Base-by-base conservation (phyloP, 768 basidiomycete genomes). In the Holtermanniella nyarrowii region DNA sequence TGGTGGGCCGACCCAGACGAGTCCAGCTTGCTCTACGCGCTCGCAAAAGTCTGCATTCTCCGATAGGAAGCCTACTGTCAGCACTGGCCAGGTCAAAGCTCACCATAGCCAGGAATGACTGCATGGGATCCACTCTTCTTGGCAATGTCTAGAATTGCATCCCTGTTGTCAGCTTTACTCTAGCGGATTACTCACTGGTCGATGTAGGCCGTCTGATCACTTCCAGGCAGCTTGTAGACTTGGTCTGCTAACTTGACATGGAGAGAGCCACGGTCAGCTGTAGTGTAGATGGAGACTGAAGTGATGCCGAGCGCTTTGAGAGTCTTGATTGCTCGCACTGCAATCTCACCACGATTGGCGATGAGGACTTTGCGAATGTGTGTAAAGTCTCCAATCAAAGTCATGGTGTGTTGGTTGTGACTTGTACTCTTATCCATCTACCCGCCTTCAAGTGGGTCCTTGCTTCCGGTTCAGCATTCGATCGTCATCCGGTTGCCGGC, bases 271-370 rank as follows among this genome's bases (percentile, higher is more conserved):
- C 80, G 72, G 55, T 85, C 83, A 0, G 79, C 77, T 10, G 76
- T 69, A 2, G 79, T 77, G 66, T 83, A 83, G 41, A 84, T 71
- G 2, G 80, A 74, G n/a, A 83, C 60, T 0, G 80, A 82, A 3
- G 59, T 64, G 22, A 85, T 61, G 1, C 75, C 77, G 2, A 82
- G 74, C 23, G 66, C 66, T 44, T 75, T 75, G 1, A 80, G 81
- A 0, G 82, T 79, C 46, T 75, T 76, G 22, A 84, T 71, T 57
- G 84, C 77, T 7, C 83, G 78, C 13, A 80, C 74, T 7, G 82
- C 82, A 47, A 85, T 84, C 66, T 85, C 83, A 40, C 83, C 83
- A 22, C 83, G 79, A 65, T 85, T 84, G 18, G 81, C 82, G 53
- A 85, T 73, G 54, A 84, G 76, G 0, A 83, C 57, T 44, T 58